These are phyloP conservation scores for Neurospora terricola DNA, from an alignment of 495 filamentous ascomycete species.

Conservation along the genomic window DNA sequence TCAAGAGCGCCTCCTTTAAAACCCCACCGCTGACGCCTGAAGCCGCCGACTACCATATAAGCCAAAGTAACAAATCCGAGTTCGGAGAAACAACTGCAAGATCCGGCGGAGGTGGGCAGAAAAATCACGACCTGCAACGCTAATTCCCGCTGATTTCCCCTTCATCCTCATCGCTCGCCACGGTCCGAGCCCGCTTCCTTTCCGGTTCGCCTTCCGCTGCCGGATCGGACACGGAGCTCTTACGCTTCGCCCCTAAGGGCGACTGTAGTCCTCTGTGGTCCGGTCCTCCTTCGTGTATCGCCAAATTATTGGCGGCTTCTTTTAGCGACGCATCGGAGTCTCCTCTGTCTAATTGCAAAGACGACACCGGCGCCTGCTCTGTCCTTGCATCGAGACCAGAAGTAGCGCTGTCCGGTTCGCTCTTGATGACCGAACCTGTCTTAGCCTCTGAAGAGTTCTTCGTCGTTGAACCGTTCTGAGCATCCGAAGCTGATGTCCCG, in stretches of 20 bases:
- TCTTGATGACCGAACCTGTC: conserved; percentile 5
- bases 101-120: background rate
- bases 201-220: conserved; percentile 17
- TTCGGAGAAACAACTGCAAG: background rate
- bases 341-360: conserved; percentile 23
- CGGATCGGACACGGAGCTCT: conserved; percentile 15
- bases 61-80: background rate
- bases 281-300: conserved; percentile 22
- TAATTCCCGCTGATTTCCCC: conserved; percentile 12
- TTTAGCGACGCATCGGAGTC: conserved; percentile 38
- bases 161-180: conserved; percentile 13
- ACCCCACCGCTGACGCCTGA: background rate
- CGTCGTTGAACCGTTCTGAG: background rate
- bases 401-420: background rate
- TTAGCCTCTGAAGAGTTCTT: background rate
- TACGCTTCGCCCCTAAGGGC: conserved; percentile 20
- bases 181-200: conserved; percentile 16
- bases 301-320: conserved; percentile 35
- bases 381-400: background rate
- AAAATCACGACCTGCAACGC: background rate
- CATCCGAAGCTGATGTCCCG: background rate
- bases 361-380: background rate
- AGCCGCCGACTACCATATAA: background rate
- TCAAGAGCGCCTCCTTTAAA: background rate
- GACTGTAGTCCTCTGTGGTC: conserved; percentile 21